Base-by-base conservation (phyloP, 495 filamentous ascomycete genomes). In the Penicillium waksmanii region DNA sequence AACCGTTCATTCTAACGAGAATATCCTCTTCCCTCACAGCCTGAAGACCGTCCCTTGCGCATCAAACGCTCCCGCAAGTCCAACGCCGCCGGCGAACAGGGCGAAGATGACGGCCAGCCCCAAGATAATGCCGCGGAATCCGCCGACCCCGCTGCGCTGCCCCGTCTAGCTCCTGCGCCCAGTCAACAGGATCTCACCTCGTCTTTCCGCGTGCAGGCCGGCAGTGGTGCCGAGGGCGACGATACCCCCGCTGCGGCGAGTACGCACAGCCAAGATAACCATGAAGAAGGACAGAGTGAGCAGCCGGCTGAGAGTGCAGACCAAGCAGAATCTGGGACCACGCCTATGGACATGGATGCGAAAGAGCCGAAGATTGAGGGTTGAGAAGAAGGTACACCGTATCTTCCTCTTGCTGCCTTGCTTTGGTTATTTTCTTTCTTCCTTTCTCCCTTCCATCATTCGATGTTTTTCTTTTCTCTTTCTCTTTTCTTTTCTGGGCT, bases 31-130 rank as follows among this genome's bases (percentile, higher is more conserved):
- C 18, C 21, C 21, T 52, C 25, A 51, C n/a, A 96, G 92, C 92
- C 92, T 15, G 88, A 94, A 76, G 92, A 96, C 72, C 93, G 95
- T 62, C 93, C 93, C 15, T 81, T 96, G 51, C 89, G 93, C 56
- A 86, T 87, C 33, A 97, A 97, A 80, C 89, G 93, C 48, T 87
- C 88, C 34, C 89, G 80, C 35, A 83, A 83, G 55, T 76, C 73
- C 15, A 76, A 73, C 42, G 48, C 60, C 18, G 47, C 65, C 12
- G 66, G 63, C 9, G 72, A 72, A 21, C 71, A 66, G 10, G 73
- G 55, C 19, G 65, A 71, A 7, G 60, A 63, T 5, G 69, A 64
- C 5, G 54, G 63, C 4, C 60, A 55, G 12, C 53, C 60, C 42
- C 64, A 64, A 23, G 63, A 70, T 12, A 67, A 61, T 38, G 58